Evolutionary conservation across 352 stramenopile genomes (phyloP), one percentile per base, ranked within the genome.

Genomic region (Pythium pyrilobum): DNA sequence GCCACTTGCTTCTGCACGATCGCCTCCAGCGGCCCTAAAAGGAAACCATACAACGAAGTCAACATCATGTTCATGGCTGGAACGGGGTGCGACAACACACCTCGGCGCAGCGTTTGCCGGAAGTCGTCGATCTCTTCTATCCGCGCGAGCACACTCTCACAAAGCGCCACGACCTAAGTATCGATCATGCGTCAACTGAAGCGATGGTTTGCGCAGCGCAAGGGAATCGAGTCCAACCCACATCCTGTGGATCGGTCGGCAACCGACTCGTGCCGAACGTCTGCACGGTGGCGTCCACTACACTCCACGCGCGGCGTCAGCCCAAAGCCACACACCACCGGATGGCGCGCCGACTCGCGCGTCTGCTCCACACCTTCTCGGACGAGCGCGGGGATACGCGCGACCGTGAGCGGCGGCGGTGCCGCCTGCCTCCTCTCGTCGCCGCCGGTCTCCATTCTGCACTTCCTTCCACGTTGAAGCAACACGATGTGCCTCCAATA

Each of bases 1-100:
- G 21, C 29, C 28, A 72, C 53, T 33, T 84, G 75, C 38, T 81
- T 86, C 12, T 45, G 33, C 2, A 86, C 72, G 15, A 86, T 81
- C 18, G 60, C 62, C 39, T 77, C 58, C 6, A 86, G 56, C 15
- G 72, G 72, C 0, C 59, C 59, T 66, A 33, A 12, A 15, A 44
- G 5, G 23, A 13, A 9, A 41, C 16, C 32, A 37, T 37, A 37
- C 10, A 37, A 37, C 32, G 16, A 15, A 37, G n/a, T n/a, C n/a
- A n/a, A n/a, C 29, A 34, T 34, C 29, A 34, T 13, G 29, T 34
- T 34, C 7, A 34, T 37, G 10, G 32, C 32, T 45, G 20, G 12
- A 23, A 9, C 21, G 20, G 38, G 12, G 8, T 45, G 12, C 16
- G 29, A 18, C 18, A 49, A 27, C 44, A 11, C n/a, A 62, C 75